phyloP scores from a whole-genome alignment of 306 rosid genomes.

The Senna tora region DNA sequence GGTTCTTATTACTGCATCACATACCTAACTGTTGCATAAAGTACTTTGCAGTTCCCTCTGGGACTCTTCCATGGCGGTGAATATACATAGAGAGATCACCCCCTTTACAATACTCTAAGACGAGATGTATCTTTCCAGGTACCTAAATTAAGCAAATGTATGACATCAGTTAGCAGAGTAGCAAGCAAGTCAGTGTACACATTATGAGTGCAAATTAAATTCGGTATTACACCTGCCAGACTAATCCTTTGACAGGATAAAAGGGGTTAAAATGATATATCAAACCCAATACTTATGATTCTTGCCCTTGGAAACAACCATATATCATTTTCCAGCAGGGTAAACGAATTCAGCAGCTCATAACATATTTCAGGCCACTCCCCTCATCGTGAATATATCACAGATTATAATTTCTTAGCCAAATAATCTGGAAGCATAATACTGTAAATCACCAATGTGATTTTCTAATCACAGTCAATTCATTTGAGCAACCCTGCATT shows the following conservation, averaged over 20 bases:
- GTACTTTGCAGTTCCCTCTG: conserved; percentile 84
- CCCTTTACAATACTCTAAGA: conserved; percentile 92
- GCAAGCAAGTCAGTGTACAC: conserved; percentile 14
- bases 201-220: conserved; percentile 24
- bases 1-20: not conserved
- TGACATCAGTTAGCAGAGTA: conserved; percentile 12
- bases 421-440: conserved; percentile 21
- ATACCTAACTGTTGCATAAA: conserved; percentile 96
- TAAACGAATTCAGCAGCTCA: conserved; percentile 30
- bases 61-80: conserved; percentile 84
- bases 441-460: not conserved
- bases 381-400: conserved; percentile 19
- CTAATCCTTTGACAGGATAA: conserved; percentile 29
- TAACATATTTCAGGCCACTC: conserved; percentile 15
- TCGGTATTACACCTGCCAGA: conserved; percentile 20
- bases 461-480: conserved; percentile 9
- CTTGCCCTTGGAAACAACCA: conserved; percentile 11
- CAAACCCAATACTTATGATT: conserved; percentile 23
- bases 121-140: conserved; percentile 96
- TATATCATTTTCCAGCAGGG: conserved; percentile 17
- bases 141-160: conserved; percentile 56
- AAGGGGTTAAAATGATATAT: conserved; percentile 12
- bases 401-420: conserved; percentile 5
- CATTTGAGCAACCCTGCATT: not conserved
- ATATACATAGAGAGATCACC: conserved; percentile 91